Conservation (phyloP, 192 early-diverging fungal species). For the Backusella westeae region DNA sequence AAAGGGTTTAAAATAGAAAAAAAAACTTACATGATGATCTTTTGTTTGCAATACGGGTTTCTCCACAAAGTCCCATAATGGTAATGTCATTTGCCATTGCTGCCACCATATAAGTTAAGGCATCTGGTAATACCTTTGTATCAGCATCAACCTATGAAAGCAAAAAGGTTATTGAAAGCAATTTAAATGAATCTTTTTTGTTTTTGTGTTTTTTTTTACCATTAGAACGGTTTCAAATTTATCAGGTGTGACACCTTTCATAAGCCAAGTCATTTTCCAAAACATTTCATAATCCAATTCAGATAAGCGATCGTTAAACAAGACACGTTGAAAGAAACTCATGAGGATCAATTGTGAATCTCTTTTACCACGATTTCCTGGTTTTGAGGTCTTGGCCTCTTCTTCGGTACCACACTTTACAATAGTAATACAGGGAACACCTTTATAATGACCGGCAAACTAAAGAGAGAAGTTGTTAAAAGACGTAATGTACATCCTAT, state of each 20-base stretch:
- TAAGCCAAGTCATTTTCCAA: conserved; percentile 65
- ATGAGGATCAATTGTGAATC: conserved; percentile 91
- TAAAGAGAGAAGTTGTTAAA: conserved; percentile 15
- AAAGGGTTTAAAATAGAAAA: background rate
- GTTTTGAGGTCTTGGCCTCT: conserved; percentile 63
- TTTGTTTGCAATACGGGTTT: conserved; percentile 97
- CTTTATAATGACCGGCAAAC: conserved; percentile 73
- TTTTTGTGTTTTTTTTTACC: conserved; percentile 37
- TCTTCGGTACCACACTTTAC: conserved; percentile 71
- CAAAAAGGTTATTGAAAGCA: too few species aligned
- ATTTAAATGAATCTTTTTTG: too few species aligned
- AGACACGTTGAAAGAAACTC: conserved; percentile 83
- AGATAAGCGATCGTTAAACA: conserved; percentile 85
- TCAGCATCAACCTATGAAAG: conserved; percentile 75
- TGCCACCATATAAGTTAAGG: conserved; percentile 83
- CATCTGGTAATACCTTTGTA: conserved; percentile 76
- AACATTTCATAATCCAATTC: conserved; percentile 92
- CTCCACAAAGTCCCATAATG: conserved; percentile 97
- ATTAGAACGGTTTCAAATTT: conserved; percentile 74
- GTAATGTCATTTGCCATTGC: conserved; percentile 88
- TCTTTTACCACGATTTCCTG: conserved; percentile 94
- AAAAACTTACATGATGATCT: conserved; percentile 78
- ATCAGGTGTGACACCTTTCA: conserved; percentile 88
- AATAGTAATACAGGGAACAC: conserved; percentile 65
- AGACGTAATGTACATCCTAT: background rate